Percentiles rank a stretch among this genome's conserved stretches.
Conservation (phyloP, 352 stramenopile genomes). For the Elongisporangium prolatum region DNA sequence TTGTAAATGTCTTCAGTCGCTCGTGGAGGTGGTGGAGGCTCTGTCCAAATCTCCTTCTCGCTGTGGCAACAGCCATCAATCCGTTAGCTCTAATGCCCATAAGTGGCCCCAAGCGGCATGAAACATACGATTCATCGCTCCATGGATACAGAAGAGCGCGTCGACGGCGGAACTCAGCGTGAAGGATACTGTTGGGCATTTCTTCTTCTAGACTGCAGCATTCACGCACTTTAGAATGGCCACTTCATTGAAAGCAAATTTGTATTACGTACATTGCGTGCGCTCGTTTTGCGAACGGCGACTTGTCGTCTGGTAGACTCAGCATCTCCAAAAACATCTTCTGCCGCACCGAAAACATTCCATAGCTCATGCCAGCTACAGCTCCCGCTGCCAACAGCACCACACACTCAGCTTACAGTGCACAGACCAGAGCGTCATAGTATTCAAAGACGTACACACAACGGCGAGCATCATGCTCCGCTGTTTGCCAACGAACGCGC, state of each 20-base stretch:
- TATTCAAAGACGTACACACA: neutral
- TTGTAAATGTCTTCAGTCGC: neutral
- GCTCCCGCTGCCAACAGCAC: conserved; percentile 21
- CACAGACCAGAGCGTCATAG: too few relatives aligned
- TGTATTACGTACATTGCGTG: conserved; percentile 18
- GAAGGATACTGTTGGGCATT: neutral
- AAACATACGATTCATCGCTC: neutral
- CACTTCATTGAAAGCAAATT: too few relatives aligned
- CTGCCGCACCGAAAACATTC: conserved; percentile 29
- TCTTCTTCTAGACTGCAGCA: neutral
- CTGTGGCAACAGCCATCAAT: neutral
- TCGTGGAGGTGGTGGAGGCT: neutral
- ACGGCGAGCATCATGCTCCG: neutral
- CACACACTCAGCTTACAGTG: too few relatives aligned
- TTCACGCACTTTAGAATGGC: neutral
- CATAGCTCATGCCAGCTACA: conserved; percentile 24
- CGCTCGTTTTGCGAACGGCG: conserved; percentile 21
- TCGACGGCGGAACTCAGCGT: neutral
- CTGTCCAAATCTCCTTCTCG: neutral
- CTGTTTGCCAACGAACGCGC: neutral
- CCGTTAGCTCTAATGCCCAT: too few relatives aligned
- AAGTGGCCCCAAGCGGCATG: too few relatives aligned
- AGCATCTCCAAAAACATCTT: conserved; percentile 31
- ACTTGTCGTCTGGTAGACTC: conserved; percentile 32
- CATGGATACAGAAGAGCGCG: neutral